Evolutionary conservation across 495 filamentous ascomycete species (phyloP), one percentile per base, ranked within the genome.

Genomic region (Xylaria castorea): DNA sequence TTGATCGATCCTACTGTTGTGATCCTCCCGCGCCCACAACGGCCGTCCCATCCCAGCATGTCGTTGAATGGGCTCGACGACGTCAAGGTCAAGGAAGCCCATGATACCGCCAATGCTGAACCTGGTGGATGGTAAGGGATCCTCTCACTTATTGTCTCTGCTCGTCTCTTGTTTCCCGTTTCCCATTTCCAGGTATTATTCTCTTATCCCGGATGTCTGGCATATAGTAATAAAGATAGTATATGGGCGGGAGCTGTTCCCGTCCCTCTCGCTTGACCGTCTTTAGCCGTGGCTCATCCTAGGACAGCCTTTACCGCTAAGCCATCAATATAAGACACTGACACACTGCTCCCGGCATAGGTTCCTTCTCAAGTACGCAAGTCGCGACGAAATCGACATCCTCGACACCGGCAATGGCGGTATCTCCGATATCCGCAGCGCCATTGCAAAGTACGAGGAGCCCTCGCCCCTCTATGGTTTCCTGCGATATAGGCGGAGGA

Each of bases 61-160:
- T 98, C 96, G 87, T 87, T 99, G 83, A 97, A 98, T 91, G 96
- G 96, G 74, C 86, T 99, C 85, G 96, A 98, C 85, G 88, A 89
- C 85, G 85, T 88, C 75, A 87, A 88, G 74, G 86, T 99, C 78
- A 87, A 89, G 81, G 94, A 95, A 81, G 94, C 95, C 75, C 92
- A 97, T 84, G 92, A 94, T 75, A 83, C 87, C 75, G 92, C 94
- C 61, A 85, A 91, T 71, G 87, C 86, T 48, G 97, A 99, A 79
- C 90, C 93, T 50, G 96, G 95, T 82, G 95, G 94, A 91, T 99
- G 96, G 96, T 99, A 86, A 83, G 94, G 53, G 36, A 18, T 32
- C 40, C 34, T 55, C 40, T 51, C 51, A 53, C 25, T 40, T 58
- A 42, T 63, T 32, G 3, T 57, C 57, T 36, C 14, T 30, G 61